A percentile compares a stretch with the other conserved stretches of the same genome.
These are phyloP conservation scores for Escovopsis weberi DNA, from an alignment of 2,329 filamentous ascomycete genomes.

Conservation along the genomic window DNA sequence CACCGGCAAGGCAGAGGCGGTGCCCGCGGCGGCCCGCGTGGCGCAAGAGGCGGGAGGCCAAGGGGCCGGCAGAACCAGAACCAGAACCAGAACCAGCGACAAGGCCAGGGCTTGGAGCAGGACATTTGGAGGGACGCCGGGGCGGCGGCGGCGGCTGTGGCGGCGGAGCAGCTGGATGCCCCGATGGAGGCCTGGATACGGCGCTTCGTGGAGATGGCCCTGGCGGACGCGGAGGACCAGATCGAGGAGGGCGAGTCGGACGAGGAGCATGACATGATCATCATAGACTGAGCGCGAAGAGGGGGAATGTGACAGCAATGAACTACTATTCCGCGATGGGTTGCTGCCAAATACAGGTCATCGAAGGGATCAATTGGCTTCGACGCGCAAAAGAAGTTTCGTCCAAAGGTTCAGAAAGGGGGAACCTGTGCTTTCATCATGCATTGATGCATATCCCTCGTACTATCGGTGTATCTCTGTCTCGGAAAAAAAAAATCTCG, in stretches of 20 bases:
- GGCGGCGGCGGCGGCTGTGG: neutral
- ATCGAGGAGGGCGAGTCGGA: constrained; percentile 23
- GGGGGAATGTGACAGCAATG: too few species aligned
- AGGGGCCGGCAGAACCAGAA: constrained; percentile 12
- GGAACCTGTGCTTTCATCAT: too few species aligned
- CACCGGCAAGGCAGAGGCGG: constrained; percentile 2
- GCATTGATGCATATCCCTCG: too few species aligned
- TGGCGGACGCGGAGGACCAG: constrained; percentile 38
- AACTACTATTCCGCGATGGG: too few species aligned
- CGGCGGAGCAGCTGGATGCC: constrained; percentile 25
- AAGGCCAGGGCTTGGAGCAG: neutral
- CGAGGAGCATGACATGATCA: constrained; percentile 14
- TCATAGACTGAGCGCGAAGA: constrained; percentile 6
- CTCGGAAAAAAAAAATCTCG: too few species aligned
- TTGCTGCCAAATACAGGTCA: too few species aligned
- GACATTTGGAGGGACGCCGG: neutral
- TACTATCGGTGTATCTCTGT: too few species aligned
- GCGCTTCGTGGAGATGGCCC: constrained; percentile 38
- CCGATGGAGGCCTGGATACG: constrained; percentile 37
- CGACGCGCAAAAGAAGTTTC: too few species aligned
- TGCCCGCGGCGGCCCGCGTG: constrained; percentile 2
- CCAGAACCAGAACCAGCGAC: constrained; percentile 1
- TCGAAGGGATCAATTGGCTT: too few species aligned
- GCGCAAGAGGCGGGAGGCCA: constrained; percentile 1
- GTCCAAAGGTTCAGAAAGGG: too few species aligned